Base-by-base conservation (phyloP, 2,329 filamentous ascomycete genomes). In the Penicillium expansum region DNA sequence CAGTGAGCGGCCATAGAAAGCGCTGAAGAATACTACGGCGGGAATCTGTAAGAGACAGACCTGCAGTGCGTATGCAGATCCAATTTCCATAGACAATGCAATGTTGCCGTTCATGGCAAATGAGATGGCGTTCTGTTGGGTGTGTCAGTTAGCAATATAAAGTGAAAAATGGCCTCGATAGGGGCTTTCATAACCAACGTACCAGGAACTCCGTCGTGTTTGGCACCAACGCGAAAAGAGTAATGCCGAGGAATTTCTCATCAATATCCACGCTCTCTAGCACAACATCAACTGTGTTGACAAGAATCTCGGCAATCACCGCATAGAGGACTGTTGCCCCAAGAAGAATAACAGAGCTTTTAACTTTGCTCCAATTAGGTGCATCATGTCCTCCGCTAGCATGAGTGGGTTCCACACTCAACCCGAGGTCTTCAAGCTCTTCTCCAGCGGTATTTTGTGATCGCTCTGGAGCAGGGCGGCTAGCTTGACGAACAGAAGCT, bases 61-160 rank as follows among this genome's bases (percentile, higher is more conserved):
- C 75, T 99, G 94, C 42, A 99, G 81, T 1, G 94, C 94, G 71
- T 99, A 99, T 2, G 93, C 93, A 0, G 92, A 97, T 64, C 94
- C 94, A 66, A 99, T 99, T 71, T 99, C 94, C 94, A 99, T 99
- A 37, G 92, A 97, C 18, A 99, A 80, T 0, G 94, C 94, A 74
- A 99, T 97, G 74, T 99, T 99, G 58, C 94, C 94, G 70, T 99
- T 97, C 93, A 99, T 99, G 52, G 94, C 94, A 73, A 99, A 99
- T 0, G 92, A 97, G 58, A 99, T 99, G 72, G 93, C 94, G 75
- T 99, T 99, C 87, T 92, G 58, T 43, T 32, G 35, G 9, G n/a
- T 24, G 33, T 43, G 58, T 60, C n/a, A 66, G 59, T 60, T 14
- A 65, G 58, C 5, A 27, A 30, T 16, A 11, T 13, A 35, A 10